Evolutionary conservation across 208 protist genomes (phyloP), one percentile per base, ranked within the genome.

Genomic region (Wallacemonas sp.): DNA sequence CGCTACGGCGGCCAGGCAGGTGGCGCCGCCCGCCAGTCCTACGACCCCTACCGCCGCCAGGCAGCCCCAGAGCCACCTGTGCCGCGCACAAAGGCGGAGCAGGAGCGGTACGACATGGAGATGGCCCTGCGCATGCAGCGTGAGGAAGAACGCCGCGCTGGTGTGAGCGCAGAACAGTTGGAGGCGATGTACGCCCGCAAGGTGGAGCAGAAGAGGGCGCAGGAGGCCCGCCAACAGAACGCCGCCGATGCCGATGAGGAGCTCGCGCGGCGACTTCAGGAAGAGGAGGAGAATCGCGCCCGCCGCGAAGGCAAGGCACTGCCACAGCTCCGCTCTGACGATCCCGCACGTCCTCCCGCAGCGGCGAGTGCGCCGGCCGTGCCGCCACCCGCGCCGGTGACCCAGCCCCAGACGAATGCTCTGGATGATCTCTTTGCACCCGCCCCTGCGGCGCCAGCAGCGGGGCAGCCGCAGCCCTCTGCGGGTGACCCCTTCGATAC

Each of bases 31-130:
- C 33, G 36, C 52, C 33, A 37, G 33, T 6, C 1, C 44, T 67
- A 71, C 57, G 58, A 76, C 57, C 68, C 60, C 10, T 60, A 66
- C 61, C 57, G 42, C 39, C 48, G 55, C 34, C 3, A n/a, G n/a
- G 41, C 21, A 2, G 27, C 61, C 3, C 36, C 60, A 3, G 10
- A 62, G 12, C 38, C 68, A 22, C 55, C 67, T 24, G 54, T 66
- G n/a, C 70, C 77, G 9, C 74, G 75, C 45, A 82, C 79, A 6
- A 79, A 76, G 64, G 86, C 91, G 69, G 81, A 95, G 72, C 90
- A 95, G 69, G 90, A 95, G 76, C 79, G 75, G 30, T 81, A 79
- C 54, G 90, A 95, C 69, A 83, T 91, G 77, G 80, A 93, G 81
- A 65, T 93, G 61, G 90, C 90, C 24, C 58, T 89, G 66, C 77